Percentiles rank a stretch among this genome's conserved stretches.
Conservation (phyloP, 805 yeast genomes). For the Yarrowia phangngaensis region DNA sequence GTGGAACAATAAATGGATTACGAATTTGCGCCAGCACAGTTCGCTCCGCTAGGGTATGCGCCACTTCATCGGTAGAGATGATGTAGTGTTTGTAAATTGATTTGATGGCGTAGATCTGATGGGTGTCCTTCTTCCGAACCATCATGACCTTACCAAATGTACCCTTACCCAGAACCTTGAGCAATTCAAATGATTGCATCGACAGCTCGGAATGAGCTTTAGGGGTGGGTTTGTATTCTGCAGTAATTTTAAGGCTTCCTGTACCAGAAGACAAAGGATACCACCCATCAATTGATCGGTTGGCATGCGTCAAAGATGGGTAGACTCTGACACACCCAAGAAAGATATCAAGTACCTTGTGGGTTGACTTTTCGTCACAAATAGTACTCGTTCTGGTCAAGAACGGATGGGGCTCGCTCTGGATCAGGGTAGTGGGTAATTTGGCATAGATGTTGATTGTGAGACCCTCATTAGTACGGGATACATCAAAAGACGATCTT, state of each 20-base stretch:
- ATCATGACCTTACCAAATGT: slow-evolving; percentile 99
- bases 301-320: slow-evolving; percentile 32
- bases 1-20: slow-evolving; percentile 93
- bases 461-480: slow-evolving; percentile 55
- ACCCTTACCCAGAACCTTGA: slow-evolving; percentile 96
- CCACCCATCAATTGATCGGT: slow-evolving; percentile 29
- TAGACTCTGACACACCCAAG: slow-evolving; percentile 66
- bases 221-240: slow-evolving; percentile 62
- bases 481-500: slow-evolving; percentile 86
- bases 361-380: slow-evolving; percentile 27
- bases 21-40: slow-evolving; percentile 89
- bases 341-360: slow-evolving; percentile 56
- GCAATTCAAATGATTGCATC: slow-evolving; percentile 85
- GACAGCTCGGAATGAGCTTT: slow-evolving; percentile 54
- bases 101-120: slow-evolving; percentile 89
- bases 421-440: slow-evolving; percentile 43
- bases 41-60: slow-evolving; percentile 93
- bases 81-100: slow-evolving; percentile 92
- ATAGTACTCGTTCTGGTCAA: slow-evolving; percentile 15
- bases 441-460: slow-evolving; percentile 75
- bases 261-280: slow-evolving; percentile 35
- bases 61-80: slow-evolving; percentile 89
- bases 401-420: slow-evolving; percentile 11
- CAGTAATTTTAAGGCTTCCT: slow-evolving; percentile 47
- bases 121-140: slow-evolving; percentile 91